These are phyloP conservation scores for Closterium sp. DNA, from an alignment of 139 green algal genomes.

Conservation along the genomic window DNA sequence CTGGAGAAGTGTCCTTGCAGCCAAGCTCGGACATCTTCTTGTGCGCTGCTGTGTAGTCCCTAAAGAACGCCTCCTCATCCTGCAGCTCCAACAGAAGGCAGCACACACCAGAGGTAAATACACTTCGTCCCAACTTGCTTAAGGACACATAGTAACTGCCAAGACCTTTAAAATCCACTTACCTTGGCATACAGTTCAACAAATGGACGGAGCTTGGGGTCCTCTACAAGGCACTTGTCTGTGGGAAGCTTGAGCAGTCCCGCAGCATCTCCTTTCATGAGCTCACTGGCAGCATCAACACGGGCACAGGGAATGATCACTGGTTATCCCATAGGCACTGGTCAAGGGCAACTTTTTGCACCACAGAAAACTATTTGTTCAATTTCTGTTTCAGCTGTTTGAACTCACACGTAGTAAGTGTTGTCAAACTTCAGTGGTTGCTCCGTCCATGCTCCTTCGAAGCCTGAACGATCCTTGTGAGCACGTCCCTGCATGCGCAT, in stretches of 20 bases:
- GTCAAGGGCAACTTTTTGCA: no score
- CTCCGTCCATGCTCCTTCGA: conserved; percentile 58
- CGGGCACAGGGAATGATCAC: conserved; percentile 12
- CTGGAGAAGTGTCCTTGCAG: conserved; percentile 42
- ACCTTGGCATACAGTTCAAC: conserved; percentile 59
- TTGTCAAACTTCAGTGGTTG: conserved; percentile 61
- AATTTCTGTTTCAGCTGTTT: background rate
- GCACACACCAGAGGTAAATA: background rate
- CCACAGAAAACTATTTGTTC: conserved; percentile 1
- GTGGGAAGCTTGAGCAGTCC: conserved; percentile 58
- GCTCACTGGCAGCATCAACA: conserved; percentile 31
- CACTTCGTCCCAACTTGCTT: background rate
- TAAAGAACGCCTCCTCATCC: conserved; percentile 54
- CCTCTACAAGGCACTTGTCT: conserved; percentile 54
- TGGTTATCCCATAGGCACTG: no score
- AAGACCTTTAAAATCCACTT: background rate
- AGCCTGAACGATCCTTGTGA: conserved; percentile 54
- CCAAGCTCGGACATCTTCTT: conserved; percentile 59
- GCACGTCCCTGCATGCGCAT: conserved; percentile 31
- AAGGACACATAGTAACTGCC: background rate
- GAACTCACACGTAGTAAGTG: conserved; percentile 55
- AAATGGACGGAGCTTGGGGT: conserved; percentile 49
- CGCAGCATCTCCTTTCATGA: conserved; percentile 35
- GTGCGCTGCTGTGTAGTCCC: conserved; percentile 54
- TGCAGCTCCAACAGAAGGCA: conserved; percentile 1